These are phyloP conservation scores for Pichia membranifaciens DNA, from an alignment of 805 yeast species.

Conservation along the genomic window DNA sequence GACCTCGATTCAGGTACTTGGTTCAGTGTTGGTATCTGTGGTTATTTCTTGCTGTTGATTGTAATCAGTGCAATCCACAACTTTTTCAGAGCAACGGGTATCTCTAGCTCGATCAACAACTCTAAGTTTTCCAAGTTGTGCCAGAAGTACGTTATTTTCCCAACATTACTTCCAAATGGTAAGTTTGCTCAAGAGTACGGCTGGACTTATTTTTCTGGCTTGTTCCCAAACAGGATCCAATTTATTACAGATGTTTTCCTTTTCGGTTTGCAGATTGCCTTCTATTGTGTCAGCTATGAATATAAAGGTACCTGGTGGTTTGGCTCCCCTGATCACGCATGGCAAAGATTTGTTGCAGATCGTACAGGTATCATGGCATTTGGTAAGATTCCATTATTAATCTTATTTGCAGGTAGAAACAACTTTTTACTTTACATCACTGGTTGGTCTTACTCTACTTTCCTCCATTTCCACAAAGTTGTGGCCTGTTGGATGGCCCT, in stretches of 20 bases:
- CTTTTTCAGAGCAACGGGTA: slow-evolving; percentile 24
- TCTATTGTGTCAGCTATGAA: slow-evolving; percentile 19
- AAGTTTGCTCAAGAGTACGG: slow-evolving; percentile 16
- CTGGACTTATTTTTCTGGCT: slow-evolving; percentile 15
- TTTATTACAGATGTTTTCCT: slow-evolving; percentile 25
- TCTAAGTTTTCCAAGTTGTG: slow-evolving; percentile 25
- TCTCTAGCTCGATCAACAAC: slow-evolving; percentile 25
- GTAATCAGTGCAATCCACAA: slow-evolving; percentile 32
- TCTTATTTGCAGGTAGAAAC: slow-evolving; percentile 46
- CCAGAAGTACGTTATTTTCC: slow-evolving; percentile 33
- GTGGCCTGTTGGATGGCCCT: slow-evolving; percentile 44
- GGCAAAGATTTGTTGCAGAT: slow-evolving; percentile 25
- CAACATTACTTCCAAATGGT: slow-evolving; percentile 32
- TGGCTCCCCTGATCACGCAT: slow-evolving; percentile 31
- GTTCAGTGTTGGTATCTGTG: slow-evolving; percentile 33
- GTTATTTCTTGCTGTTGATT: slow-evolving; percentile 37
- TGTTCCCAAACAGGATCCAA: slow-evolving; percentile 32
- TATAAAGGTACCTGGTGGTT: slow-evolving; percentile 18
- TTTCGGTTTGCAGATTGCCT: slow-evolving; percentile 22
- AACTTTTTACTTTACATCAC: slow-evolving; percentile 38
- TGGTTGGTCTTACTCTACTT: slow-evolving; percentile 38
- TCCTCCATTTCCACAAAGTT: slow-evolving; percentile 60
- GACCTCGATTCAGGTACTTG: slow-evolving; percentile 26
- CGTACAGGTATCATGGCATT: slow-evolving; percentile 39
- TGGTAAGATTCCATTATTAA: slow-evolving; percentile 35